Evolutionary conservation across 2,329 filamentous ascomycete species (phyloP), one percentile per base, ranked within the genome.

Genomic region (Blastomyces parvus): DNA sequence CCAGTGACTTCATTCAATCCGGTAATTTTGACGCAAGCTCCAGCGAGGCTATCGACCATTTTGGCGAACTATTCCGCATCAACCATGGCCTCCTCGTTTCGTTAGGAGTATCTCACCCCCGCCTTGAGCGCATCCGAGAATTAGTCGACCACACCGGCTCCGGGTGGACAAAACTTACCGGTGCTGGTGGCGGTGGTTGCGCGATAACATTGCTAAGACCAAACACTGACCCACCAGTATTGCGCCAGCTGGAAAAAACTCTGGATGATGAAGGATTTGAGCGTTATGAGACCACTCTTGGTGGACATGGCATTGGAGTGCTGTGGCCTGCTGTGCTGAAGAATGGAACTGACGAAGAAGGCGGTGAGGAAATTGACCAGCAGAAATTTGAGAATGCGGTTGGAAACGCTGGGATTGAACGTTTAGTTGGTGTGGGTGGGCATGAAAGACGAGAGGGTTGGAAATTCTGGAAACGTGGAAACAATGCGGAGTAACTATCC

Each of bases 131-230:
- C 40, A 87, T 99, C 69, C 86, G 94, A 66, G 93, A 96, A 77
- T 80, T 99, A 33, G 88, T 96, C 59, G 93, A 99, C 68, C 86
- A 94, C 69, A 85, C 91, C 63, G 89, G 88, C 50, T 89, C 97
- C 63, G 94, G 94, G 38, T 99, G 92, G 92, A 97, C 94, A 14
- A 99, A 99, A 75, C 83, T 99, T 63, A 99, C 94, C 0, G 94
- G 94, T 42, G 94, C 94, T 1, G 94, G 94, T 27, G 95, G 94
- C 14, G 95, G 94, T 63, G 94, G 94, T 2, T 97, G 95, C 76
- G 93, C 92, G 2, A 97, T 99, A 69, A 95, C 93, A 0, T 80
- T 99, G 3, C 81, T 99, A 59, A 88, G 88, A 67, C 89, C 90
- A 0, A 84, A 84, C 38, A 80, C 83, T 1, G 73, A 84, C 7